Conservation (phyloP, 2,329 filamentous ascomycete species). For the Chaetomium sp. region DNA sequence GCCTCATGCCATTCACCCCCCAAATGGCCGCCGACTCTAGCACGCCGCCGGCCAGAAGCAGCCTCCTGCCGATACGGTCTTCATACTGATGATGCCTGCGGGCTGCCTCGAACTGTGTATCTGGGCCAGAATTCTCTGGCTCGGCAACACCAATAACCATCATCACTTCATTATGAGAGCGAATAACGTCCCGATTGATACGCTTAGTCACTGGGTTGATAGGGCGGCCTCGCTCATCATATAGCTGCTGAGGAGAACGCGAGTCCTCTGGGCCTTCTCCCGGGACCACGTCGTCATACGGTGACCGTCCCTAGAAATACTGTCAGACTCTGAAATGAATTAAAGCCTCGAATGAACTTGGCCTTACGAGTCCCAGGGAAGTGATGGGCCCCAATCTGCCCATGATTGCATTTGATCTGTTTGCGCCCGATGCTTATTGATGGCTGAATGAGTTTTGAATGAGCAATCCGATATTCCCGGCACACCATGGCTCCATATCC, state of each 20-base stretch:
- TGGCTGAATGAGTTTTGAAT: neutral
- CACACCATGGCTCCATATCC: neutral
- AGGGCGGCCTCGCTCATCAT: constrained; percentile 59
- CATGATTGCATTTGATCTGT: constrained; percentile 44
- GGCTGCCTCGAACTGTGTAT: constrained; percentile 45
- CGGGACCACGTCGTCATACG: constrained; percentile 59
- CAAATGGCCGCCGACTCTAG: constrained; percentile 51
- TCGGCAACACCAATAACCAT: constrained; percentile 64
- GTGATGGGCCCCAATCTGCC: constrained; percentile 59
- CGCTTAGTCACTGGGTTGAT: constrained; percentile 57
- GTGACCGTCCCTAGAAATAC: constrained; percentile 55
- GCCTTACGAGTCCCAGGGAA: constrained; percentile 57
- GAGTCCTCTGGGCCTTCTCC: constrained; percentile 50
- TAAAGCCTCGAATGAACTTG: neutral
- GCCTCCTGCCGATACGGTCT: constrained; percentile 47
- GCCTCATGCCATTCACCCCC: constrained; percentile 55
- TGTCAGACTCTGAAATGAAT: constrained; percentile 10
- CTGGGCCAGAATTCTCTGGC: constrained; percentile 50
- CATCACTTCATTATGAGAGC: constrained; percentile 66
- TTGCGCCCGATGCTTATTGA: neutral
- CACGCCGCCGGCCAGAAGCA: constrained; percentile 42
- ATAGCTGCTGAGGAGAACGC: constrained; percentile 50
- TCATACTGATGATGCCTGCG: constrained; percentile 52
- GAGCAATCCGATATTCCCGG: neutral
- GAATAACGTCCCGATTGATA: constrained; percentile 59